Percentiles rank a stretch among this genome's conserved stretches.
Conservation (phyloP, 495 filamentous ascomycete genomes). For the Neurospora sp. region DNA sequence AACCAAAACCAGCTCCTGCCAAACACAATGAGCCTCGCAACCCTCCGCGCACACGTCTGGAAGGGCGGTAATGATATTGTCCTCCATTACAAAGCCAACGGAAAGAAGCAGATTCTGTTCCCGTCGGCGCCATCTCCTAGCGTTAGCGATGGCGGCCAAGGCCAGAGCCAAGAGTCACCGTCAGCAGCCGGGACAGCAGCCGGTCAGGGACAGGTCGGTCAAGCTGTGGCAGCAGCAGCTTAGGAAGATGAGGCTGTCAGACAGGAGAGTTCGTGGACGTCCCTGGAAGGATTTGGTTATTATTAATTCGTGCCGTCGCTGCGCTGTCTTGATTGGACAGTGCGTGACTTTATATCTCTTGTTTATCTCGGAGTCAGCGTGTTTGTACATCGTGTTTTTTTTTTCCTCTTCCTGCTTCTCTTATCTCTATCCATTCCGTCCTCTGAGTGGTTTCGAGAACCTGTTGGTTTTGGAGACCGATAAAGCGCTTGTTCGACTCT, state of each 20-base stretch:
- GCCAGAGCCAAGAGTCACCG: constrained; percentile 1
- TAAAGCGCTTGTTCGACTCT: neutral
- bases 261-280: neutral
- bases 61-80: constrained; percentile 83
- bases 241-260: neutral
- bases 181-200: constrained; percentile 2
- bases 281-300: neutral
- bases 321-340: neutral
- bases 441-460: neutral
- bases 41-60: constrained; percentile 84
- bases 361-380: neutral
- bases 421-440: neutral
- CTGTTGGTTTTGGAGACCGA: neutral
- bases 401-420: neutral
- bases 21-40: constrained; percentile 79
- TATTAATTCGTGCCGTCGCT: neutral
- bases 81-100: constrained; percentile 84
- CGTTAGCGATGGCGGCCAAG: constrained; percentile 13
- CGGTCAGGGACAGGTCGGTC: neutral
- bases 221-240: neutral
- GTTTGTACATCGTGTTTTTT: neutral
- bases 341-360: neutral
- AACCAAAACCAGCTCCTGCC: constrained; percentile 32
- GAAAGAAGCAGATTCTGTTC: constrained; percentile 49
- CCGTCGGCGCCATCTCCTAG: constrained; percentile 13